Evolutionary conservation across 768 basidiomycete species (phyloP), one percentile per base, ranked within the genome.

Genomic region (Atractiella rhizophila): DNA sequence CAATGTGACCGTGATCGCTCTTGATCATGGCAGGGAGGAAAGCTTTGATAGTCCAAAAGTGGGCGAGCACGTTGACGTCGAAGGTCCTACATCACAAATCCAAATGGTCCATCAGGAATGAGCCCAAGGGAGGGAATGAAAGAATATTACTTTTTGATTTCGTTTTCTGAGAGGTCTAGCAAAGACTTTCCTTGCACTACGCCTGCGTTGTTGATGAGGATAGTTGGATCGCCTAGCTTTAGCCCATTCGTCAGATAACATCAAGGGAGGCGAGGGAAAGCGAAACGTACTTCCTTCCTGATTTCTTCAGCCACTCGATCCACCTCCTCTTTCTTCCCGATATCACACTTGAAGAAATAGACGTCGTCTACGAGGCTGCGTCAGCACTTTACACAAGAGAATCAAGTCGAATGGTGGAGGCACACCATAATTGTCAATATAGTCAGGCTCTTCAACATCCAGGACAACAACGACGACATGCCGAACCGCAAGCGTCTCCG

Each of bases 141-240:
- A 15, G 18, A 38, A 16, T 5, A 37, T 46, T 46, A 91, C 88
- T 83, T 74, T 48, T 69, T 62, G 33, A 96, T 59, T 52, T 98
- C 88, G 39, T 70, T 66, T 4, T 76, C 68, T 2, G 59, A 62
- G 43, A 91, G 63, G 52, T 94, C 85, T 11, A 86, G 60, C 25
- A 98, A 61, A 2, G 73, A 60, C 51, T 85, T 86, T 20, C 85
- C 83, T 59, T 85, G 79, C 20, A 78, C 80, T 43, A 91, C 73
- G 16, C 86, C 91, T 0, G 88, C 91, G 54, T 88, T 94, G 62
- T 94, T 96, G 51, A 98, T 64, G 19, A 98, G 61, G 28, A 94
- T 67, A 0, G 91, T 91, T 3, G 48, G 45, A 11, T 24, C n/a
- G 7, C 48, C 48, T 26, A 49, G 32, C 48, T 49, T 23, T 16